Base-by-base conservation (phyloP, 2,329 filamentous ascomycete genomes). In the Penicillium sp. region DNA sequence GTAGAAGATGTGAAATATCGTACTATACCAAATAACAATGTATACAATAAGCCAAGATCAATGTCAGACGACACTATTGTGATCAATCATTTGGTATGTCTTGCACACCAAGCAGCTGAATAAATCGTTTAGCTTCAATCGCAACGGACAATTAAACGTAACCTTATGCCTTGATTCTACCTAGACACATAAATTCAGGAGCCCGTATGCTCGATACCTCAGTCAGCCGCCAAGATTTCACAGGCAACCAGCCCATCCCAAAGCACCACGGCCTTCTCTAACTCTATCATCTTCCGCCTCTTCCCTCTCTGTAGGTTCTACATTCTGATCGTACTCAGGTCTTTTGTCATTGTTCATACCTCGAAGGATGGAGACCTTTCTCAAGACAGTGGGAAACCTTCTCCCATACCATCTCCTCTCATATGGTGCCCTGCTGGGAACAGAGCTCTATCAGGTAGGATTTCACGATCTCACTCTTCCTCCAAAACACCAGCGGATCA, bases 341-440 rank as follows among this genome's bases (percentile, higher is more conserved):
- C 16, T 18, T 7, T 8, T 19, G 10, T 5, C 35, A 11, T 4
- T 13, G 6, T n/a, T 30, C 26, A 44, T 34, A 27, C 7, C 30
- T 23, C 36, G 34, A 46, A 0, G 18, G n/a, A 65, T 67, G 62
- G 59, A 56, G 0, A 14, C 38, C 1, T 18, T 63, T 18, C 29
- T 63, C n/a, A 19, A 36, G 2, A 46, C 51, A 2, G 47, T 58
- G 13, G 55, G 57, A 3, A 64, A 53, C 35, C 59, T 64, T 6
- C 61, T 68, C 14, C 67, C 73, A 3, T 66, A 70, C 30, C 75
- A 76, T 49, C 58, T 77, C 9, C 51, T 77, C 10, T 61, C 69
- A 1, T 77, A 74, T 51, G 73, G 74, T 1, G 67, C 73, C 1
- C 63, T 77, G 7, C 64, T 77, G 4, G 74, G 74, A 11, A 70